phyloP scores from a whole-genome alignment of 2,329 filamentous ascomycete species.

The Kalmusia sp. region DNA sequence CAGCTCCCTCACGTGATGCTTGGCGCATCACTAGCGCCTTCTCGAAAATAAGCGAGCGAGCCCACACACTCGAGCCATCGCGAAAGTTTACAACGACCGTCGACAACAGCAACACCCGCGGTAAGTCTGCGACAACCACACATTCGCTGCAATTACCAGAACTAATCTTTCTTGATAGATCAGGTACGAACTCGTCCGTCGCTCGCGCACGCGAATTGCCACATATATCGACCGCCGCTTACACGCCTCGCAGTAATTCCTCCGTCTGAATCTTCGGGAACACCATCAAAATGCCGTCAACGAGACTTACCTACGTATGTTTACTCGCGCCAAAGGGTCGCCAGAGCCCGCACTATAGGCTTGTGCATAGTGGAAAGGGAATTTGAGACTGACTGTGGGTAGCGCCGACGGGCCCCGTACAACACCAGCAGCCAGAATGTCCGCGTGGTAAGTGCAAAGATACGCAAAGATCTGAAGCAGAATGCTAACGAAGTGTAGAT shows the following conservation, averaged over 20 bases:
- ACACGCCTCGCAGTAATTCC: slow-evolving; percentile 35
- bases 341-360: slow-evolving; percentile 1
- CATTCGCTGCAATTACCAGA: slow-evolving; percentile 6
- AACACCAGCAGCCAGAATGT: slow-evolving; percentile 98
- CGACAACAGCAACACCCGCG: slow-evolving; percentile 41
- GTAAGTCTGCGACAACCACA: slow-evolving; percentile 33
- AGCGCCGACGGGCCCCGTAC: slow-evolving; percentile 73
- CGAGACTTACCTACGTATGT: slow-evolving; percentile 65
- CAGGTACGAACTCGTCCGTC: slow-evolving; percentile 31
- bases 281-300: slow-evolving; percentile 59
- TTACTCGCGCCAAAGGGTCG: slow-evolving; percentile 8
- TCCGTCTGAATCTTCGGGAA: slow-evolving; percentile 43
- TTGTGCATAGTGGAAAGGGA: slow-evolving; percentile 15
- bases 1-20: slow-evolving; percentile 17
- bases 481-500: slow-evolving; percentile 23
- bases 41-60: slow-evolving; percentile 14
- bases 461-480: not conserved
- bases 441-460: slow-evolving; percentile 58
- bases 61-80: slow-evolving; percentile 15
- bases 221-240: slow-evolving; percentile 27
- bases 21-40: slow-evolving; percentile 9
- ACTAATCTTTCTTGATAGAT: slow-evolving; percentile 25
- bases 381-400: slow-evolving; percentile 42
- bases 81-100: slow-evolving; percentile 24
- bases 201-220: slow-evolving; percentile 4